A percentile compares a stretch with the other conserved stretches of the same genome.
phyloP scores from a whole-genome alignment of 2,329 filamentous ascomycete species.

The Neofusicoccum sp. region DNA sequence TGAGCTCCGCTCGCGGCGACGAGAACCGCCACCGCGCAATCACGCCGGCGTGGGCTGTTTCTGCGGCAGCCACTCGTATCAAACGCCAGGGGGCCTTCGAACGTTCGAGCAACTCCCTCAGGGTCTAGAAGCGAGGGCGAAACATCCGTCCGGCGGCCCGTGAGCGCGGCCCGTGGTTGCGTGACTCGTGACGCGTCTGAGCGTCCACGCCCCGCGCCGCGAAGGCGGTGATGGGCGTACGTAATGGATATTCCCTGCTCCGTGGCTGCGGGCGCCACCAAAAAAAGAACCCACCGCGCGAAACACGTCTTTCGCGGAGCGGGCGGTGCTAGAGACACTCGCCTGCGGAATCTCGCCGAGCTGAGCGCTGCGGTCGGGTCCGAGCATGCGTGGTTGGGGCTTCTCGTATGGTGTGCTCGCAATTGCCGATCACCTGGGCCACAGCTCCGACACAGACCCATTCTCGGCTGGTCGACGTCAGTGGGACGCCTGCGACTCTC shows the following conservation, averaged over 20 bases:
- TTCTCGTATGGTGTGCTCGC: not conserved
- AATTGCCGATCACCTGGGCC: slow-evolving; percentile 1
- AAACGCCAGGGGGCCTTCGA: not conserved
- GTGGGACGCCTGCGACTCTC: not conserved
- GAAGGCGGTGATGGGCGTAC: not conserved
- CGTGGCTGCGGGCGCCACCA: not conserved
- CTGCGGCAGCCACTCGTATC: not conserved
- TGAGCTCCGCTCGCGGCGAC: not conserved
- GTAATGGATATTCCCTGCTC: not conserved
- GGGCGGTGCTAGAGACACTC: not conserved
- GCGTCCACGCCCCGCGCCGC: not conserved
- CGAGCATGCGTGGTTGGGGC: not conserved
- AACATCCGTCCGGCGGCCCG: not conserved
- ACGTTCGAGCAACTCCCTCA: not conserved
- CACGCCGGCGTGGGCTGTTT: slow-evolving; percentile 11
- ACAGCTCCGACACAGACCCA: not conserved
- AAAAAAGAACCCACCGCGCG: not conserved
- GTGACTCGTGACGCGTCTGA: not conserved
- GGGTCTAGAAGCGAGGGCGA: slow-evolving; percentile 7
- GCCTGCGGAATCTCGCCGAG: not conserved
- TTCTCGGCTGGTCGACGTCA: not conserved
- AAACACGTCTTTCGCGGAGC: not conserved
- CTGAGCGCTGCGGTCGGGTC: too few relatives aligned
- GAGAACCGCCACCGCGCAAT: slow-evolving; percentile 10
- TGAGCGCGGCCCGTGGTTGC: slow-evolving; percentile 7